phyloP scores from a whole-genome alignment of 2,329 filamentous ascomycete species.

The Celoporthe dispersa region DNA sequence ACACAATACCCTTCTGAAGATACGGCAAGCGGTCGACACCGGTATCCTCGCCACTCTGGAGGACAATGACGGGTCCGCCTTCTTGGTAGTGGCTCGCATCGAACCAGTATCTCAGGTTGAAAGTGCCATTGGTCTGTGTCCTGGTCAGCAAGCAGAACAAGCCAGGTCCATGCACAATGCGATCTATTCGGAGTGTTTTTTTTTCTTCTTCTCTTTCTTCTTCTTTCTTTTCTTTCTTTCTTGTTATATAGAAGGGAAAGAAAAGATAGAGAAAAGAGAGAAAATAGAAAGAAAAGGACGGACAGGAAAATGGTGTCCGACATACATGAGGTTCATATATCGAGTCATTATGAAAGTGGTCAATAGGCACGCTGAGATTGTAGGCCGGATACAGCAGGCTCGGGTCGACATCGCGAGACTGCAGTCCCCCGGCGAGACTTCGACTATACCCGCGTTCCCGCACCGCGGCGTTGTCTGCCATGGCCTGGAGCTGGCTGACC shows the following conservation, averaged over 20 bases:
- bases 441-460: conserved; percentile 15
- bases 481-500: conserved; percentile 18
- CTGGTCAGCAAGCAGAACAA: conserved; percentile 1
- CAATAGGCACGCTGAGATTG: conserved; percentile 60
- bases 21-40: conserved; percentile 68
- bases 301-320: background rate
- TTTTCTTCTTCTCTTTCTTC: too few relatives aligned
- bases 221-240: too few relatives aligned
- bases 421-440: background rate
- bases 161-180: too few relatives aligned
- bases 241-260: background rate
- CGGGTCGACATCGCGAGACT: conserved; percentile 19
- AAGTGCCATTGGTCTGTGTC: conserved; percentile 58
- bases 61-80: conserved; percentile 80
- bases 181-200: too few relatives aligned
- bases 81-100: conserved; percentile 75
- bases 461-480: conserved; percentile 10
- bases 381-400: conserved; percentile 42
- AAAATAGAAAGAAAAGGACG: background rate
- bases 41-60: conserved; percentile 72
- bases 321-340: conserved; percentile 72
- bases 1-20: conserved; percentile 77
- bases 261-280: background rate
- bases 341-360: conserved; percentile 83
- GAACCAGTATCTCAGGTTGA: conserved; percentile 81